Evolutionary conservation across 2,329 filamentous ascomycete genomes (phyloP).

Genomic region (Neonectria ditissima): DNA sequence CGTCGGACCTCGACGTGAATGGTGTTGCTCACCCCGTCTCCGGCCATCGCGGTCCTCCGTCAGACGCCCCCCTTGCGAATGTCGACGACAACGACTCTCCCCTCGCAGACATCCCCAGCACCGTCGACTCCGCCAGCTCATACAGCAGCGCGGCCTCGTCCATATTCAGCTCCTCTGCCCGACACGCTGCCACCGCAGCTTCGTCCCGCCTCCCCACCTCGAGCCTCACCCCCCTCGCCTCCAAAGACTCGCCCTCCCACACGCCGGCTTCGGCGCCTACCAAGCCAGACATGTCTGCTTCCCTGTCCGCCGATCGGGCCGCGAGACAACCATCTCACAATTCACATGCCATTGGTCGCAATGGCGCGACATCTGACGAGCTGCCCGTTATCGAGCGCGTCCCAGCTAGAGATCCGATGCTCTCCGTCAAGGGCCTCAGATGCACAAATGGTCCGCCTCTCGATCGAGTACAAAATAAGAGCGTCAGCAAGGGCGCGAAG

Average conservation of each 20-base stretch:
- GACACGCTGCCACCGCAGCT: constrained; percentile 55
- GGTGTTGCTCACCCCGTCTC: constrained; percentile 34
- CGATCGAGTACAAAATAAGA: constrained; percentile 62
- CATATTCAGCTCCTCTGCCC: constrained; percentile 69
- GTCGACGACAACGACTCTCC: constrained; percentile 69
- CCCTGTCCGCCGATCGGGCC: constrained; percentile 58
- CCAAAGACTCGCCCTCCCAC: constrained; percentile 63
- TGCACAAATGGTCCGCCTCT: constrained; percentile 72
- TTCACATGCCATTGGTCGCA: constrained; percentile 45
- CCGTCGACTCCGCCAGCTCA: constrained; percentile 78
- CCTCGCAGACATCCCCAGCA: constrained; percentile 76
- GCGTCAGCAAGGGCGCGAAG: constrained; percentile 68
- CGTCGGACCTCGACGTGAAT: constrained; percentile 43
- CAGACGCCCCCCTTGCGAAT: constrained; percentile 45
- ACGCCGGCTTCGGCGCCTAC: constrained; percentile 60
- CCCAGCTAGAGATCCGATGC: constrained; percentile 68
- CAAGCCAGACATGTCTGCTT: constrained; percentile 67
- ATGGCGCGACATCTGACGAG: constrained; percentile 52
- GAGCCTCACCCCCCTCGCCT: constrained; percentile 64
- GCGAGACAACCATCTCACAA: constrained; percentile 44
- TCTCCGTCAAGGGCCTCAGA: constrained; percentile 66
- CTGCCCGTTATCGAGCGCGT: constrained; percentile 55
- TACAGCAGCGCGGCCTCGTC: constrained; percentile 78
- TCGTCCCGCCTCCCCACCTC: constrained; percentile 57
- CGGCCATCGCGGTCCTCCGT: constrained; percentile 36